Evolutionary conservation across 345 rosid species (phyloP).

Genomic region (Lepidium sativum): DNA sequence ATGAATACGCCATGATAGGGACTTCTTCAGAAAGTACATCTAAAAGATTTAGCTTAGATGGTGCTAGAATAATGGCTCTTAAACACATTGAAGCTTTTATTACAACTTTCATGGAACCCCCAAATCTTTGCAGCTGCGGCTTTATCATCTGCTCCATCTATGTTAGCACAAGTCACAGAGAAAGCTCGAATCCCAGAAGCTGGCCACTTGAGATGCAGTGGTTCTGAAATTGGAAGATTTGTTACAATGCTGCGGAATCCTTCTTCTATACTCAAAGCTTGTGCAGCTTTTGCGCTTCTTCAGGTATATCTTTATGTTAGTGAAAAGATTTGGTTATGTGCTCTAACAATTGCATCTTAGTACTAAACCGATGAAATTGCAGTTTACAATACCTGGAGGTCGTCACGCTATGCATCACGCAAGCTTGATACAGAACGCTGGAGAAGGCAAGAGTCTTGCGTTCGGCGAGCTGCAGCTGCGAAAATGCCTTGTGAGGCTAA

Average conservation of each 20-base stretch:
- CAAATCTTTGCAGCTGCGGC: slow-evolving; percentile 56
- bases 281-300: slow-evolving; percentile 84
- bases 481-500: slow-evolving; percentile 64
- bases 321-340: neutral
- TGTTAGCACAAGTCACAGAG: slow-evolving; percentile 60
- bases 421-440: slow-evolving; percentile 66
- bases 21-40: slow-evolving; percentile 48
- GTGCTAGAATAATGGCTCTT: slow-evolving; percentile 58
- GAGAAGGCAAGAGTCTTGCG: slow-evolving; percentile 72
- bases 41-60: slow-evolving; percentile 51
- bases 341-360: neutral
- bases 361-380: slow-evolving; percentile 17
- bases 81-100: slow-evolving; percentile 50
- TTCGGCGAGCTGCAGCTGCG: slow-evolving; percentile 83
- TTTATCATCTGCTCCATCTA: slow-evolving; percentile 60
- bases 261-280: slow-evolving; percentile 46
- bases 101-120: slow-evolving; percentile 41
- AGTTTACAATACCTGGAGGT: slow-evolving; percentile 89
- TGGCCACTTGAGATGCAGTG: slow-evolving; percentile 79
- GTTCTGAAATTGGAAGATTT: slow-evolving; percentile 74
- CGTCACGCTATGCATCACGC: slow-evolving; percentile 84
- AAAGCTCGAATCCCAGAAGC: slow-evolving; percentile 86
- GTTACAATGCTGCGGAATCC: slow-evolving; percentile 59
- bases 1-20: slow-evolving; percentile 52
- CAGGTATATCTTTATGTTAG: slow-evolving; percentile 34